A percentile compares a stretch with the other conserved stretches of the same genome.
Conservation (phyloP, 495 filamentous ascomycete genomes). For the Aspergillus campestris region DNA sequence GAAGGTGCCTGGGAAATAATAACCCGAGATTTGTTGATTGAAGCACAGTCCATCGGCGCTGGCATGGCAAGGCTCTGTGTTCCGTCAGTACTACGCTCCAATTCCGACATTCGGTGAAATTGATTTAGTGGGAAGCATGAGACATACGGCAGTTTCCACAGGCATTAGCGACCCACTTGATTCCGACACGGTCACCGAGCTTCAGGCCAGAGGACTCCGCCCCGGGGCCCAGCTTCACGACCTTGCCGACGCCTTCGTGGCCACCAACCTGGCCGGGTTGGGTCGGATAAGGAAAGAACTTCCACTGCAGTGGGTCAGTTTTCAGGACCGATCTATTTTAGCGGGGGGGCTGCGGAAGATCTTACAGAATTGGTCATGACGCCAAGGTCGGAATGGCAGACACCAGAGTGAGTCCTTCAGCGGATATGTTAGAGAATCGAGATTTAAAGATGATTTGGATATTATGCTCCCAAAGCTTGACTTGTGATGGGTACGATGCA, state of each 20-base stretch:
- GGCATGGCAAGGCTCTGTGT: slow-evolving; percentile 42
- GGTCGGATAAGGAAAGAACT: slow-evolving; percentile 51
- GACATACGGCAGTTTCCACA: slow-evolving; percentile 41
- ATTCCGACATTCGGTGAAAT: background rate
- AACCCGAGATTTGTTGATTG: slow-evolving; percentile 47
- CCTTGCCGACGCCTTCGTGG: slow-evolving; percentile 52
- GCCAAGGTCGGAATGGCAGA: slow-evolving; percentile 60
- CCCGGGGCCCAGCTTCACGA: slow-evolving; percentile 51
- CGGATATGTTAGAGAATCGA: slow-evolving; percentile 8
- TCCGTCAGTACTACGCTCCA: slow-evolving; percentile 1
- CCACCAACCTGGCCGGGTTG: slow-evolving; percentile 57
- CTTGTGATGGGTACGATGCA: background rate
- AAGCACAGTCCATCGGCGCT: slow-evolving; percentile 53
- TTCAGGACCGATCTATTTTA: background rate
- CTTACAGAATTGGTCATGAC: slow-evolving; percentile 49
- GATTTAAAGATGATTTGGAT: background rate
- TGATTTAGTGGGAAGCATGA: no score
- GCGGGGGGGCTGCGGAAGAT: background rate
- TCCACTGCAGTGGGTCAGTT: slow-evolving; percentile 35
- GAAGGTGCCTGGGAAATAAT: slow-evolving; percentile 59
- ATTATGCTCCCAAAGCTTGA: background rate
- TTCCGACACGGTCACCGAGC: slow-evolving; percentile 56
- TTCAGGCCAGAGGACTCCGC: slow-evolving; percentile 47
- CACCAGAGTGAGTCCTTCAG: slow-evolving; percentile 55
- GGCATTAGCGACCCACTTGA: slow-evolving; percentile 46